A percentile compares a stretch with the other conserved stretches of the same genome.
Evolutionary conservation across 2,329 filamentous ascomycete species (phyloP).

Genomic region (Arthrinium puccinioides): DNA sequence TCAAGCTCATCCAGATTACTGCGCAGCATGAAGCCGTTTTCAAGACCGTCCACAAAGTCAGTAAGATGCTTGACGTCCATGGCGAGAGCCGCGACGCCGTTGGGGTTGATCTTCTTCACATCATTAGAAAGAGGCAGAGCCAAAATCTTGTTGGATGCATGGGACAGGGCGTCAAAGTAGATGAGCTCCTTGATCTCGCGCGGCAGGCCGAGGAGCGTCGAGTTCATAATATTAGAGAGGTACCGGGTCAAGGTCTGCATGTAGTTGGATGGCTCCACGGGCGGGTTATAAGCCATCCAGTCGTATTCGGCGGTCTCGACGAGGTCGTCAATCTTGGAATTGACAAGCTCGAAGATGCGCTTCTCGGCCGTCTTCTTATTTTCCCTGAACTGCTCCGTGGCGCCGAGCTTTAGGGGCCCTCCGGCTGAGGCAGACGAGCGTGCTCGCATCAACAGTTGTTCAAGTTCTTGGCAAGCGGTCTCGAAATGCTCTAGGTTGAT

Average conservation of each 20-base stretch:
- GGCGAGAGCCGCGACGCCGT: conserved; percentile 73
- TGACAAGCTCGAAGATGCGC: conserved; percentile 95
- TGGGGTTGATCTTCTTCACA: conserved; percentile 80
- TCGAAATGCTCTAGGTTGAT: conserved; percentile 98
- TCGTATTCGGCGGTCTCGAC: conserved; percentile 97
- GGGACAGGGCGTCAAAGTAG: conserved; percentile 91
- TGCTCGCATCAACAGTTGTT: conserved; percentile 77
- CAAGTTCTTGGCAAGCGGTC: conserved; percentile 81
- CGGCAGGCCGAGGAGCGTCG: conserved; percentile 85
- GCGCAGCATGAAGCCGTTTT: conserved; percentile 75
- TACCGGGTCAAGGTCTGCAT: conserved; percentile 94
- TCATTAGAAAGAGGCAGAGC: conserved; percentile 69
- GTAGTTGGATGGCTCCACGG: conserved; percentile 77
- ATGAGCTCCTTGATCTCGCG: conserved; percentile 95
- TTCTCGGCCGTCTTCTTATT: conserved; percentile 97
- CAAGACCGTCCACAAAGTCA: conserved; percentile 78
- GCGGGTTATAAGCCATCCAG: conserved; percentile 57
- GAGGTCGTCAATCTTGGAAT: conserved; percentile 96
- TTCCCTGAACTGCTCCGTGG: conserved; percentile 77
- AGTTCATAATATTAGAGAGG: conserved; percentile 92
- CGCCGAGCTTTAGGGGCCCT: conserved; percentile 70
- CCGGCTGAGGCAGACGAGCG: conserved; percentile 76
- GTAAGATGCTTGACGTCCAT: conserved; percentile 79
- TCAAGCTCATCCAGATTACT: conserved; percentile 89
- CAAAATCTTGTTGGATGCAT: conserved; percentile 80